Evolutionary conservation across 2,329 filamentous ascomycete genomes (phyloP), one percentile per base, ranked within the genome.

Genomic region (Polychaeton citri): DNA sequence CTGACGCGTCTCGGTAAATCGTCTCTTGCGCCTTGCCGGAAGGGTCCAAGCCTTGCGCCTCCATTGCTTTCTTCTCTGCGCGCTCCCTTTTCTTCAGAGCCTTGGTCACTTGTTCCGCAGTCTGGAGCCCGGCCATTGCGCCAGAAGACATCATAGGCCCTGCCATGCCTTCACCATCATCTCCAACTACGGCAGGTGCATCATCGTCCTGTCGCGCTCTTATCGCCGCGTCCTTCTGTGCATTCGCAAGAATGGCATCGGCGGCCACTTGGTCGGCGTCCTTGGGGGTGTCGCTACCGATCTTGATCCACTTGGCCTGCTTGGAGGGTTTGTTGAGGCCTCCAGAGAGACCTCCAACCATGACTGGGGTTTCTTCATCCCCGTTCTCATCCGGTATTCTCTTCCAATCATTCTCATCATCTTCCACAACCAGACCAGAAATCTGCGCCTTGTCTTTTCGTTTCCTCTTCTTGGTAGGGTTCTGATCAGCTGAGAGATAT

Each of bases 1-100:
- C 90, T 3, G 82, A 90, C 8, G 92, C 90, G 60, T 98, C 90
- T 49, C 90, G 81, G 57, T 96, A 95, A 17, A 95, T 86, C 0
- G 88, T 93, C 60, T 95, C 85, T 49, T 79, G 72, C 20, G 73
- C 72, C 38, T 61, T 55, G 0, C 56, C 62, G 32, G 57, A 58
- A 30, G 58, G 52, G 36, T 62, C 57, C 30, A 62, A 53, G 2
- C 64, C 65, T 12, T 62, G 61, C 21, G 65, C 64, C 28, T 59
- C 51, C 45, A 65, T 65, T 24, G 64, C 62, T 37, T 60, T 58
- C 37, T 60, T 63, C 48, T 86, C 79, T 45, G 78, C 73, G 9
- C 68, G 71, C 44, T 79, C 75, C 12, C 81, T 76, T 52, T 74
- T 72, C 47, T 72, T 76, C 15, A 66, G 49, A 18, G 61, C 62